Evolutionary conservation across 2,329 filamentous ascomycete genomes (phyloP), one percentile per base, ranked within the genome.

Genomic region (Trichoderma simmonsii): DNA sequence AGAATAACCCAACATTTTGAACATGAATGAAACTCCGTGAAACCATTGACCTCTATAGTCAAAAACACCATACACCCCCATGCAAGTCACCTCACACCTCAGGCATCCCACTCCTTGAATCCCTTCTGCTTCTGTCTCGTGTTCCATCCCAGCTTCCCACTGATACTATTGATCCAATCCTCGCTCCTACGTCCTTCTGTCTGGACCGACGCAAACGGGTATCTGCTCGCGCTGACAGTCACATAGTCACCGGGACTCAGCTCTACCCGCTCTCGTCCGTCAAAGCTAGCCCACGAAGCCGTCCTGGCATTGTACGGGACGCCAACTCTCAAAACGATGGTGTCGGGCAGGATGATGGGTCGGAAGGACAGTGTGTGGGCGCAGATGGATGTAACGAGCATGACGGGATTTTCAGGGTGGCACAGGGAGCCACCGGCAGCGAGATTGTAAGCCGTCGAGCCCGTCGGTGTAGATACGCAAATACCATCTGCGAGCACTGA

Each of bases 231-330:
- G 75, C 91, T 93, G 73, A 96, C 92, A 2, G 93, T 95, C 6
- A 95, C 92, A 79, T 96, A 96, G 81, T 96, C 93, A 18, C 93
- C 93, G 0, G 92, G 91, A 63, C 83, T 81, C 48, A 96, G 85
- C 83, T 96, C 93, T n/a, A 93, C 83, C 83, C 94, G 90, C 84
- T 98, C 94, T 73, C 94, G 89, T 2, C 96, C 96, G 81, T 99
- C 96, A 80, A 99, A 99, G 81, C 94, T 97, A n/a, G 95, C 96
- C 95, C 96, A 99, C 54, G 92, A 95, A 76, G 90, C 92, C 5
- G 94, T 94, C 64, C 96, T 87, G 9, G 95, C 93, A 81, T 97
- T 92, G 80, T 97, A 98, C 0, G 96, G 96, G n/a, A 98, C 95
- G 12, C 95, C 96, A 21, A 97, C 88, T 48, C 96, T 90, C 73